Conservation (phyloP, 2,329 filamentous ascomycete species). For the Endocalyx cinctus region DNA sequence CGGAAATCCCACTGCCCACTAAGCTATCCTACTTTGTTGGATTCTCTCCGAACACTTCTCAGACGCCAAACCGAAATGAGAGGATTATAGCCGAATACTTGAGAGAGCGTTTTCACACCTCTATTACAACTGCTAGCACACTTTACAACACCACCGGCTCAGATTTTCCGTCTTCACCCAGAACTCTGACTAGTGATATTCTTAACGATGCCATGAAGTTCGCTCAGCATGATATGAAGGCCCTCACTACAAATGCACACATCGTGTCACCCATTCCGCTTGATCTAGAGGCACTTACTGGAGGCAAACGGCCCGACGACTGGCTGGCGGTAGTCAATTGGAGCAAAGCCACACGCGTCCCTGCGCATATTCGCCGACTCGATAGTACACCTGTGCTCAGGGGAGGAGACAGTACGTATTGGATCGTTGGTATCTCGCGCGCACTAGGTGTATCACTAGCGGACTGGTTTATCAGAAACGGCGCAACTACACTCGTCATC, state of each 20-base stretch:
- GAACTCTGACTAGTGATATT: neutral
- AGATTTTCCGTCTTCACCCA: too few species aligned
- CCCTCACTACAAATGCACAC: too few species aligned
- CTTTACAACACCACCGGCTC: neutral
- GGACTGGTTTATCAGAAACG: slow-evolving; percentile 18
- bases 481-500: slow-evolving; percentile 12
- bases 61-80: too few species aligned
- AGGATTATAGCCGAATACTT: too few species aligned
- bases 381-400: slow-evolving; percentile 8
- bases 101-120: too few species aligned
- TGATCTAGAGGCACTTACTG: neutral
- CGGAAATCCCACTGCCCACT: slow-evolving; percentile 3
- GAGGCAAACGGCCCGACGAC: neutral
- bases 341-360: slow-evolving; percentile 1
- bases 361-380: slow-evolving; percentile 1
- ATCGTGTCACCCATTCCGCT: neutral
- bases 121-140: neutral
- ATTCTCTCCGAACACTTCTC: neutral
- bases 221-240: neutral
- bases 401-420: slow-evolving; percentile 12
- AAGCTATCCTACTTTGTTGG: neutral
- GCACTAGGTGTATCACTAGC: slow-evolving; percentile 8
- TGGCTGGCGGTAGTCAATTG: slow-evolving; percentile 3
- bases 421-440: slow-evolving; percentile 13
- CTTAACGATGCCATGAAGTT: neutral